Base-by-base conservation (phyloP, 192 early-diverging fungal genomes). In the Coemansia sp. region DNA sequence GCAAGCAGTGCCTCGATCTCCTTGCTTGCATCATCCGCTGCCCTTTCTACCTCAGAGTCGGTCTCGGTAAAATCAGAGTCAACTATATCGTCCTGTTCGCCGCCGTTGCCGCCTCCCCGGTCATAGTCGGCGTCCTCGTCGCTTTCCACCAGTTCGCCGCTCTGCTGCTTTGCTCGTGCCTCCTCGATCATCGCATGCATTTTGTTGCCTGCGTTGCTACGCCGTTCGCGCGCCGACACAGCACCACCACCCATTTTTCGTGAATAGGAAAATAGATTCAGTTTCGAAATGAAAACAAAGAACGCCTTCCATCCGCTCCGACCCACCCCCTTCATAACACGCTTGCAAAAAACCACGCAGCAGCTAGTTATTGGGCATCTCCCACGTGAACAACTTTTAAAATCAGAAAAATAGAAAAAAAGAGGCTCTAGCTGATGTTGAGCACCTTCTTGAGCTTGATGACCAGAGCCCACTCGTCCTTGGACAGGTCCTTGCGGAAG, bases 401-500 rank as follows among this genome's bases (percentile, higher is more conserved):
- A 41, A 17, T 40, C 14, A 4, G 17, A 41, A 17, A 17, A 41
- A 41, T 2, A 17, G 1, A 40, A 40, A 40, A 40, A 40, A 41
- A 41, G 17, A 41, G 38, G 38, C 38, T 13, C 42, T 79, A 84
- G 31, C 47, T 50, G 55, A 89, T 76, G 36, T 69, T 50, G 19
- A 89, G 58, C 10, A 85, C 25, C 63, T 85, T 88, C 82, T 95
- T 97, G 56, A 96, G 82, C 77, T 87, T 86, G 56, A 90, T 72
- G 15, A 95, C 76, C 28, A 93, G 72, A 22, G 58, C 75, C 94
- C 94, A 96, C 29, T 95, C 93, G 19, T 95, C 94, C 83, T 91
- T 92, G 52, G 83, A 78, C 70, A 99, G 55, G 70, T 99, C 95
- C 41, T 92, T 86, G 61, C 94, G 85, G 88, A 99, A 99, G 34